Evolutionary conservation across 2,329 filamentous ascomycete genomes (phyloP), one percentile per base, ranked within the genome.

Genomic region (Aureobasidium sp.): DNA sequence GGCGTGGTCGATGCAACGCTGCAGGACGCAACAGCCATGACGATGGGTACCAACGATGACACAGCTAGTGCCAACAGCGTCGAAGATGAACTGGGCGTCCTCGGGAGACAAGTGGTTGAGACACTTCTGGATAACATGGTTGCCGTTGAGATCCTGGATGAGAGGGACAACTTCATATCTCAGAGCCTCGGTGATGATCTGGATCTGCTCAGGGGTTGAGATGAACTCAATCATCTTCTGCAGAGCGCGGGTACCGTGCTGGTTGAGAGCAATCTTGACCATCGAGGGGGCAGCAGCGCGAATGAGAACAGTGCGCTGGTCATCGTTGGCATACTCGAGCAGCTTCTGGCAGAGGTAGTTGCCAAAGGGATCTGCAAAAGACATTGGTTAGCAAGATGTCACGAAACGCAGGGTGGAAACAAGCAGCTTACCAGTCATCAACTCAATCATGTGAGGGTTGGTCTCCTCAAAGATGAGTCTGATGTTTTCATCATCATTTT

Each of bases 211-310:
- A 3, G 86, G 82, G 29, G 90, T 95, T 58, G 87, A 89, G 70
- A 99, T 90, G 73, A 90, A 95, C 76, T 99, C 94, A 67, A 99
- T 99, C 94, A 99, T 99, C 82, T 97, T 99, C 79, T 99, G 94
- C 63, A 99, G 79, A 65, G 94, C 94, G 60, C 94, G 87, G 63
- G 94, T 99, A 68, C 94, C 94, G 73, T 99, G 94, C 78, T 97
- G 93, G 76, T 99, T 97, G 64, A 97, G 80, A 29, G 94, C 94
- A 71, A 99, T 97, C 69, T 87, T 87, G 27, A 96, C 91, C 81
- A 99, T 90, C 66, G 93, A 87, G 59, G 86, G 83, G 19, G 91
- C 85, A 44, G 94, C 91, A 69, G 96, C 96, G 75, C 92, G 86
- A 69, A 99, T 95, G 65, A 99, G 84, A 47, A 87, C 85, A 60